Evolutionary conservation across 2,329 filamentous ascomycete species (phyloP).

Genomic region (Xylaria hypoxylon): DNA sequence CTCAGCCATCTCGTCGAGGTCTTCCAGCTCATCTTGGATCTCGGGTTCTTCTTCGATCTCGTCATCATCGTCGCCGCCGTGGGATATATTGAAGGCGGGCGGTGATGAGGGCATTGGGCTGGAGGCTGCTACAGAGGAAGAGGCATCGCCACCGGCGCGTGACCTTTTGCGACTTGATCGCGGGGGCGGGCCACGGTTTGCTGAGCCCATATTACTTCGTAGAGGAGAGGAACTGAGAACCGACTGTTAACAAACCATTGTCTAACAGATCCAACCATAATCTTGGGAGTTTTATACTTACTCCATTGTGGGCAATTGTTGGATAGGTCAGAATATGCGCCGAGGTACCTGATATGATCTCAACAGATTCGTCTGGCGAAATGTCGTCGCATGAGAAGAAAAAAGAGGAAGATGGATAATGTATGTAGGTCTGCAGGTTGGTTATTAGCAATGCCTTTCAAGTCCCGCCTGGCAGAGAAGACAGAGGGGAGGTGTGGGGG

Average conservation of each 20-base stretch:
- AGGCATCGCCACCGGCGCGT: constrained; percentile 62
- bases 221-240: constrained; percentile 71
- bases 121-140: constrained; percentile 65
- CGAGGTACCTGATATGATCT: not conserved
- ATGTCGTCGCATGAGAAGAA: not conserved
- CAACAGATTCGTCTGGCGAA: not conserved
- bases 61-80: constrained; percentile 78
- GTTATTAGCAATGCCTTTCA: not conserved
- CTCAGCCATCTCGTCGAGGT: constrained; percentile 84
- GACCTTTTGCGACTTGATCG: constrained; percentile 67
- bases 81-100: constrained; percentile 72
- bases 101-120: constrained; percentile 76
- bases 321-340: not conserved
- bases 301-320: constrained; percentile 20
- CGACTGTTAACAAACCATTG: not conserved
- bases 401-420: not conserved
- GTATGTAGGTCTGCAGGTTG: not conserved
- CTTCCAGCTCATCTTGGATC: constrained; percentile 77
- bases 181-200: constrained; percentile 76
- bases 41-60: constrained; percentile 79
- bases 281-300: not conserved
- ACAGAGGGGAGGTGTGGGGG: constrained; percentile 15
- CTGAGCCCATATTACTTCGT: constrained; percentile 82
- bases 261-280: too few relatives aligned
- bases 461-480: not conserved